Evolutionary conservation across 129 eudicot species (phyloP), one percentile per base, ranked within the genome.

Genomic region (Artemisia argyi): DNA sequence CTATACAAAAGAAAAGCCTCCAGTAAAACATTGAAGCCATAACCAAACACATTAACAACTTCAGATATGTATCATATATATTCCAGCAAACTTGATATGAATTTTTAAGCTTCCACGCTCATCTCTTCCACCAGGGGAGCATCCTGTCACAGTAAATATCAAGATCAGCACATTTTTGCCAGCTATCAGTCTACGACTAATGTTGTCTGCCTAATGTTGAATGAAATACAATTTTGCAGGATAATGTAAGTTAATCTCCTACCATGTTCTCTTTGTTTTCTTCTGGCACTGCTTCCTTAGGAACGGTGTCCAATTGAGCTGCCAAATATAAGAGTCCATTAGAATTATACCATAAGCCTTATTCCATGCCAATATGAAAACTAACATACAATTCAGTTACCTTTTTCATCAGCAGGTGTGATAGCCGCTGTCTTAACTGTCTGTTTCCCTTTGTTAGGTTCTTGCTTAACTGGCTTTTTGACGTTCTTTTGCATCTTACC

Each of bases 261-360:
- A 88, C 96, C 94, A 81, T 66, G 76, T 92, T 92, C 82, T 92
- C 97, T 84, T 92, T 92, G 84, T 89, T 83, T 74, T 81, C 94
- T 84, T 86, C 83, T 13, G 61, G 67, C 61, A 75, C 71, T 69
- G 69, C 72, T 56, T 78, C 89, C 26, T 47, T 62, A 58, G 72
- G 50, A 35, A 54, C 61, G 70, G 57, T 73, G 61, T 78, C 70
- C 57, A 67, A 15, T 60, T 71, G 66, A 69, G 49, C 90, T 84
- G 83, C 65, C 35, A 80, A 44, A 66, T 60, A 3, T 52, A 61
- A 32, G 11, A 24, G 24, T 3, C 30, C 16, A 48, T 65, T 71
- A 47, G 9, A 12, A 14, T 20, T 57, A 47, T n/a, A 16, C 13
- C 54, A 51, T 26, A 22, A 7, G 20, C 28, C 44, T 28, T 11